Evolutionary conservation across 805 yeast genomes (phyloP).

Genomic region (Candida rishiriensis): DNA sequence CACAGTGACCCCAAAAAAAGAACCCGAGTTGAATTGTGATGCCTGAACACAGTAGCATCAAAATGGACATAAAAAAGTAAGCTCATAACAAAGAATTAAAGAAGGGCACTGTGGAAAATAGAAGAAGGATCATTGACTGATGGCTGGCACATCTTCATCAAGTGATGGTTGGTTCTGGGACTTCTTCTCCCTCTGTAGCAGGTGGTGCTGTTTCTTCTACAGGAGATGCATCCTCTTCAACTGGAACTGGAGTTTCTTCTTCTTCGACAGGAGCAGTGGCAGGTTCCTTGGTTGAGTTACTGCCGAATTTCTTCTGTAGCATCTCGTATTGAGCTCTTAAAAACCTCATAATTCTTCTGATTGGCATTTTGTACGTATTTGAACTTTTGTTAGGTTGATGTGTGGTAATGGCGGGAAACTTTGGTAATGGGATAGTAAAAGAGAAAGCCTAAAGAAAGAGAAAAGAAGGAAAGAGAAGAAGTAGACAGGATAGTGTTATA

Average conservation of each 20-base stretch:
- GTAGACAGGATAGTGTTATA: neutral
- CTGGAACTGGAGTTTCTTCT: slow-evolving; percentile 7
- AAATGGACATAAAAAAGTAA: no score
- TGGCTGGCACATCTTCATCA: neutral
- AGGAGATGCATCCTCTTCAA: slow-evolving; percentile 11
- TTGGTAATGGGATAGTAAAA: no score
- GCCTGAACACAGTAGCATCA: no score
- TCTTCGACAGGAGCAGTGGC: slow-evolving; percentile 11
- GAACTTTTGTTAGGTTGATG: neutral
- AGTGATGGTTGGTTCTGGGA: slow-evolving; percentile 1
- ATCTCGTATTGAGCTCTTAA: slow-evolving; percentile 29
- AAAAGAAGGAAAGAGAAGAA: neutral
- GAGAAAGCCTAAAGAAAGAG: neutral
- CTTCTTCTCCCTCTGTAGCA: slow-evolving; percentile 11
- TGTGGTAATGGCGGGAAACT: neutral
- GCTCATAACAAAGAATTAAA: no score
- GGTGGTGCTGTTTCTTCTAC: slow-evolving; percentile 13
- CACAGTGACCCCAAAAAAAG: no score
- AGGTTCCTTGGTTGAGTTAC: slow-evolving; percentile 12
- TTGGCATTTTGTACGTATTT: slow-evolving; percentile 24
- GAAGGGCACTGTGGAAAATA: neutral
- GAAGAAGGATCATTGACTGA: neutral
- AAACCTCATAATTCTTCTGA: slow-evolving; percentile 30
- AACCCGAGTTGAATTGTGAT: no score
- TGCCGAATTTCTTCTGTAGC: slow-evolving; percentile 26